Conservation (phyloP, 441 rosid species). For the Lepidium campestre region DNA sequence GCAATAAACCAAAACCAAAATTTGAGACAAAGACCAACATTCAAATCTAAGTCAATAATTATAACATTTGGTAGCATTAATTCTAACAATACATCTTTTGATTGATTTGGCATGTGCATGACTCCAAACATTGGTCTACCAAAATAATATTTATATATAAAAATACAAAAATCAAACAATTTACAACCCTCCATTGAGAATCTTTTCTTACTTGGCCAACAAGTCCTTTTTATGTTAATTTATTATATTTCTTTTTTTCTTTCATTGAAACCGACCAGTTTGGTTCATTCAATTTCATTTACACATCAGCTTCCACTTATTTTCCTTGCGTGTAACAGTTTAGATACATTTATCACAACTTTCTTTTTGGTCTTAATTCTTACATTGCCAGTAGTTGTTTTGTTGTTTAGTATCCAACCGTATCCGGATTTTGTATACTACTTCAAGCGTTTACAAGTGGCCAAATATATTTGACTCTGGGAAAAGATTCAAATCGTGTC, state of each 20-base stretch:
- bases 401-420: background rate
- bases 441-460: too few relatives aligned
- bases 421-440: too few relatives aligned
- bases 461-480: too few relatives aligned
- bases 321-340: slow-evolving; percentile 11
- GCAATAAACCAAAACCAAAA: too few relatives aligned
- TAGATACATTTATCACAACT: background rate
- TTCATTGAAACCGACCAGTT: background rate
- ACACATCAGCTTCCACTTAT: slow-evolving; percentile 21
- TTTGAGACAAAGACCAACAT: too few relatives aligned
- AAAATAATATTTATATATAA: background rate
- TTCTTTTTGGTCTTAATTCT: background rate
- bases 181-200: background rate
- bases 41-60: too few relatives aligned
- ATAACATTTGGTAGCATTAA: background rate
- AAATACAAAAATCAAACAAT: background rate
- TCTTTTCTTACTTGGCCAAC: slow-evolving; percentile 4
- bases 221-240: background rate
- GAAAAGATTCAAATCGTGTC: too few relatives aligned
- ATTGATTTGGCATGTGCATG: background rate
- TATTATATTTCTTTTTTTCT: background rate
- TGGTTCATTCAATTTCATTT: background rate
- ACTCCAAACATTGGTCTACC: background rate
- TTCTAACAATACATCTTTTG: background rate
- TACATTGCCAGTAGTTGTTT: background rate